phyloP scores from a whole-genome alignment of 441 rosid species.

The Populus hybrid region DNA sequence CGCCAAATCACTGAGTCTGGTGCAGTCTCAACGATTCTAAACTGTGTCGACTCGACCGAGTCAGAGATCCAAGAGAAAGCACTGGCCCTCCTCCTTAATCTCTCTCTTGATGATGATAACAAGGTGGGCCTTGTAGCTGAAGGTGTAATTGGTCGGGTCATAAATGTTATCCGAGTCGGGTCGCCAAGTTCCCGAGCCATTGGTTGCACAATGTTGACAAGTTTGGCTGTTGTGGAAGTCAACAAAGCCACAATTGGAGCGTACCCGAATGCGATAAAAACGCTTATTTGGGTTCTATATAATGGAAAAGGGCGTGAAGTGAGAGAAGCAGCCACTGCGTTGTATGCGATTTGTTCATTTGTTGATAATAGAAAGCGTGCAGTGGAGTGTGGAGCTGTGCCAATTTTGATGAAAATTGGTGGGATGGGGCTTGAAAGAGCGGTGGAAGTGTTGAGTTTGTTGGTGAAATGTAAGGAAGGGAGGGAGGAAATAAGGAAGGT shows the following conservation, averaged over 20 bases:
- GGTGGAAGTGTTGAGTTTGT: slow-evolving; percentile 72
- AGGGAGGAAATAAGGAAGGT: slow-evolving; percentile 63
- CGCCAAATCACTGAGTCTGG: slow-evolving; percentile 74
- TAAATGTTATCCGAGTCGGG: slow-evolving; percentile 49
- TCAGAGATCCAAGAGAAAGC: slow-evolving; percentile 55
- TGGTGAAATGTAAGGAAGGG: slow-evolving; percentile 88
- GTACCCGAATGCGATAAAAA: slow-evolving; percentile 59
- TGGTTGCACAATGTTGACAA: slow-evolving; percentile 85
- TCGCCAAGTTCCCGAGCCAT: slow-evolving; percentile 62
- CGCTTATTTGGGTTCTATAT: slow-evolving; percentile 51
- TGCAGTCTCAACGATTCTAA: slow-evolving; percentile 62
- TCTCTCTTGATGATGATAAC: slow-evolving; percentile 83
- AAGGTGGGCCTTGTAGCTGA: slow-evolving; percentile 95
- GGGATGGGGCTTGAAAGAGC: slow-evolving; percentile 68
- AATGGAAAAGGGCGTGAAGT: slow-evolving; percentile 63
- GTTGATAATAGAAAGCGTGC: slow-evolving; percentile 70
- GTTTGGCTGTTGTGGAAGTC: slow-evolving; percentile 89
- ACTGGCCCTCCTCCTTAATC: slow-evolving; percentile 70
- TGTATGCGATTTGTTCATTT: slow-evolving; percentile 70
- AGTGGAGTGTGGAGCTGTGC: slow-evolving; percentile 70
- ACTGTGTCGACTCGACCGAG: slow-evolving; percentile 47
- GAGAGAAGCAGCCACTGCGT: slow-evolving; percentile 86
- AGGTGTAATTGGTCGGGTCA: slow-evolving; percentile 64
- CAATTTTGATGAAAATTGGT: slow-evolving; percentile 46
- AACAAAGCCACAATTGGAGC: slow-evolving; percentile 90